Base-by-base conservation (phyloP, 2,329 filamentous ascomycete species). In the Macroventuria anomochaeta region DNA sequence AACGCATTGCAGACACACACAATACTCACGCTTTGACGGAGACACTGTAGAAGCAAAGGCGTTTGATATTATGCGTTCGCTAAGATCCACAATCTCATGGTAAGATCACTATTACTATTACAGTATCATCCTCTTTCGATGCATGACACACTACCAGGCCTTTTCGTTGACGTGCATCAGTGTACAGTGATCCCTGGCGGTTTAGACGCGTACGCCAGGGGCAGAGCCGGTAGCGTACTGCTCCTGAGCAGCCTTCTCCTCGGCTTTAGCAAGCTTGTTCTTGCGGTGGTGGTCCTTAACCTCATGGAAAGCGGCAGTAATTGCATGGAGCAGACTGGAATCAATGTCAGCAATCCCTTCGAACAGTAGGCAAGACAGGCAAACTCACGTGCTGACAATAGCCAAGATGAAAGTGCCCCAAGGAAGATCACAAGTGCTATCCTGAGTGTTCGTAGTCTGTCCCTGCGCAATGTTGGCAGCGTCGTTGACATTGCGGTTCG, bases 321-420 rank as follows among this genome's bases (percentile, higher is more conserved):
- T 54, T 11, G 75, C 73, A 53, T 80, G 77, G 5, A 80, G 70
- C 15, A 79, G 15, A 7, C 76, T 78, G 49, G n/a, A n/a, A n/a
- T 21, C 17, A 18, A 4, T 8, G 18, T 58, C 21, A 62, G 33
- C 15, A 8, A 11, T 7, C 18, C 26, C 23, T 18, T 20, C 6
- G 12, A 32, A 11, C 2, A 17, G 8, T 8, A 18, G 11, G 18
- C 26, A 13, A 33, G 31, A 3, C 11, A 26, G 10, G 6, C 6
- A 2, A 13, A 76, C 76, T 74, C 68, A 79, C 76, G 76, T 79
- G 73, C 73, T 77, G 48, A 79, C 60, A 37, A 79, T 79, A 7
- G 77, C 76, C 52, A 79, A 47, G 8, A 77, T 70, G 53, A 80
- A 80, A 0, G 75, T 77, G 0, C 74, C 77, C 77, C 75, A 78